Evolutionary conservation across 169 alveolate species (phyloP).

Genomic region (Cryptosporidium andersoni): DNA sequence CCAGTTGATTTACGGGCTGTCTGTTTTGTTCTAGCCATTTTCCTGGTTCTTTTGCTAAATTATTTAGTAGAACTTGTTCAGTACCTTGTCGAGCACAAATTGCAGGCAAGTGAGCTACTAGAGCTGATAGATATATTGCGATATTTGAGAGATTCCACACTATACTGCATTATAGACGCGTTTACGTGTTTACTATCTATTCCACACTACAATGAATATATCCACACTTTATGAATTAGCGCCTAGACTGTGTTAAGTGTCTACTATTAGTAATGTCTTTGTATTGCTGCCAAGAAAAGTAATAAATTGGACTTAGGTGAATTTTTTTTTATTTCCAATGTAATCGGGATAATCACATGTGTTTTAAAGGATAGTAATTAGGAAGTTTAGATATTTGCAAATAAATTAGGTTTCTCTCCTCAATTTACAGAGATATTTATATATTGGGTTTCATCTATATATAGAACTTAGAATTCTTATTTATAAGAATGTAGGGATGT

Average conservation of each 20-base stretch:
- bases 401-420: too few relatives aligned
- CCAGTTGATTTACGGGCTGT: slow-evolving; percentile 97
- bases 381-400: too few relatives aligned
- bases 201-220: slow-evolving; percentile 51
- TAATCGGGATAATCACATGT: too few relatives aligned
- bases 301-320: too few relatives aligned
- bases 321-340: too few relatives aligned
- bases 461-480: too few relatives aligned
- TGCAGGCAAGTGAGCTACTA: slow-evolving; percentile 69
- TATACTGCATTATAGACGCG: background rate
- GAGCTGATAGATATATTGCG: background rate
- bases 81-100: slow-evolving; percentile 71
- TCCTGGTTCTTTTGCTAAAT: slow-evolving; percentile 27
- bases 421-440: too few relatives aligned
- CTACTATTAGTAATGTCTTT: too few relatives aligned
- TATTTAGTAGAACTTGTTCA: slow-evolving; percentile 1
- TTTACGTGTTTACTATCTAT: background rate
- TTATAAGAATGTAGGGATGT: too few relatives aligned
- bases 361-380: too few relatives aligned
- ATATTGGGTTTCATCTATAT: too few relatives aligned
- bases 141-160: slow-evolving; percentile 56
- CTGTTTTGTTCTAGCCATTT: slow-evolving; percentile 97
- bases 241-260: slow-evolving; percentile 6
- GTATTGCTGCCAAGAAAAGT: too few relatives aligned
- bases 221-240: slow-evolving; percentile 54